Conservation (phyloP, 352 stramenopile species). For the Pythium monospermum region DNA sequence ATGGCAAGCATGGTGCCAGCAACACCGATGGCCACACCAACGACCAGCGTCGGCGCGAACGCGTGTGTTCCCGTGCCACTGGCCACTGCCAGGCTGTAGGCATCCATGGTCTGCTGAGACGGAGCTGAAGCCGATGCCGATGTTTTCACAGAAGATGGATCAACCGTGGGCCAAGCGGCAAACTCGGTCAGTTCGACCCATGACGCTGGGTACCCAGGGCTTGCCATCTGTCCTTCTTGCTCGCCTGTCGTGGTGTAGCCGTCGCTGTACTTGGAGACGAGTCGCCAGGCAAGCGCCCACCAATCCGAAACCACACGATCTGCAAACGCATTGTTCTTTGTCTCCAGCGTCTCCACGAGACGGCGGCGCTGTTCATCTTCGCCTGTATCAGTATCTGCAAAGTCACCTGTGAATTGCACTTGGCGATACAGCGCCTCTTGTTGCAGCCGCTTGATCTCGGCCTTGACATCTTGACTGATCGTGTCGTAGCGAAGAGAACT, state of each 20-base stretch:
- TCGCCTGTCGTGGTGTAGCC: slow-evolving; percentile 69
- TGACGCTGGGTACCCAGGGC: slow-evolving; percentile 53
- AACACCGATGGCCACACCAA: slow-evolving; percentile 3
- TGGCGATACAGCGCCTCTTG: slow-evolving; percentile 24
- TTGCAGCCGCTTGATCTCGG: slow-evolving; percentile 36
- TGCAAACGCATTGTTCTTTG: slow-evolving; percentile 49
- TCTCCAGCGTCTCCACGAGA: slow-evolving; percentile 21
- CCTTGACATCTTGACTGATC: slow-evolving; percentile 53
- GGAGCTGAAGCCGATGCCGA: neutral
- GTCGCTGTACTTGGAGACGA: slow-evolving; percentile 69
- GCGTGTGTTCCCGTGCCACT: neutral
- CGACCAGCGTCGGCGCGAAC: neutral
- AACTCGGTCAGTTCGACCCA: slow-evolving; percentile 54
- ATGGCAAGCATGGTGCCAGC: slow-evolving; percentile 1
- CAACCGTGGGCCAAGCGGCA: neutral
- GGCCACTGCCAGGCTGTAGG: neutral
- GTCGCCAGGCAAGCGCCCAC: slow-evolving; percentile 57
- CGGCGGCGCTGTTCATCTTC: slow-evolving; percentile 9
- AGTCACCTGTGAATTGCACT: slow-evolving; percentile 5
- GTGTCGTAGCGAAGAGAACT: slow-evolving; percentile 64
- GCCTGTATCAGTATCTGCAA: neutral
- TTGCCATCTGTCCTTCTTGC: slow-evolving; percentile 32
- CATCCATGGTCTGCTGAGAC: neutral
- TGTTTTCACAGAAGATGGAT: neutral
- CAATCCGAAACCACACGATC: slow-evolving; percentile 46